These are phyloP conservation scores for Mycena olivaceomarginata DNA, from an alignment of 768 basidiomycete species.

Conservation along the genomic window DNA sequence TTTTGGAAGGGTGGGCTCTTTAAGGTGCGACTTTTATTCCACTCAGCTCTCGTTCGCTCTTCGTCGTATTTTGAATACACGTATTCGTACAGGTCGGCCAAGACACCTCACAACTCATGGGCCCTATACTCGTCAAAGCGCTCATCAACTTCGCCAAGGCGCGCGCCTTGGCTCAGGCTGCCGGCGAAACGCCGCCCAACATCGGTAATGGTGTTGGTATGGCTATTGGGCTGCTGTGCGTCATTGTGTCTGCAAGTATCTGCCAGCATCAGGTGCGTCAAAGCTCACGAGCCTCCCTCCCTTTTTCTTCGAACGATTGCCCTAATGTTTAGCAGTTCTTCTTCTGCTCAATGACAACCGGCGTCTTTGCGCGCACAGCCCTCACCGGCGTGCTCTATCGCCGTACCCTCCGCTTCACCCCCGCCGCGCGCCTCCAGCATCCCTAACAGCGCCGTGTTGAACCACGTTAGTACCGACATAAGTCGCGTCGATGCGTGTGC, in stretches of 20 bases:
- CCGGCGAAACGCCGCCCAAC: constrained; percentile 57
- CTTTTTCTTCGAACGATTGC: neutral
- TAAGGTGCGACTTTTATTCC: constrained; percentile 61
- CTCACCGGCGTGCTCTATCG: constrained; percentile 84
- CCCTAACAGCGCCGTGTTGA: constrained; percentile 77
- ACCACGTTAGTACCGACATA: constrained; percentile 82
- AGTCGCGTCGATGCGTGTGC: constrained; percentile 76
- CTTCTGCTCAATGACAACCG: constrained; percentile 82
- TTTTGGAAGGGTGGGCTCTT: constrained; percentile 81
- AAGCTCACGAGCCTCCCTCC: neutral
- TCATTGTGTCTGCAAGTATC: constrained; percentile 68
- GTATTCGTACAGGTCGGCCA: constrained; percentile 66
- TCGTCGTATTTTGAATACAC: neutral
- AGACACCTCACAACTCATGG: constrained; percentile 78
- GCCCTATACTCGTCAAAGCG: constrained; percentile 75
- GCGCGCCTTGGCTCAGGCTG: constrained; percentile 51
- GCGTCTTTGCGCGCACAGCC: constrained; percentile 79
- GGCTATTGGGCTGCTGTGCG: constrained; percentile 72
- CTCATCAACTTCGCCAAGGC: constrained; percentile 74
- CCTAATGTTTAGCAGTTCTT: constrained; percentile 69
- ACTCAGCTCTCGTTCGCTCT: neutral
- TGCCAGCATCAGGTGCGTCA: constrained; percentile 71
- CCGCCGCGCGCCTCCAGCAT: constrained; percentile 76
- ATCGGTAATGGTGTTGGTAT: constrained; percentile 76
- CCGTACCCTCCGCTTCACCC: constrained; percentile 78